These are phyloP conservation scores for Raddia distichophylla DNA, from an alignment of 176 grass and related monocot genomes.

Conservation along the genomic window DNA sequence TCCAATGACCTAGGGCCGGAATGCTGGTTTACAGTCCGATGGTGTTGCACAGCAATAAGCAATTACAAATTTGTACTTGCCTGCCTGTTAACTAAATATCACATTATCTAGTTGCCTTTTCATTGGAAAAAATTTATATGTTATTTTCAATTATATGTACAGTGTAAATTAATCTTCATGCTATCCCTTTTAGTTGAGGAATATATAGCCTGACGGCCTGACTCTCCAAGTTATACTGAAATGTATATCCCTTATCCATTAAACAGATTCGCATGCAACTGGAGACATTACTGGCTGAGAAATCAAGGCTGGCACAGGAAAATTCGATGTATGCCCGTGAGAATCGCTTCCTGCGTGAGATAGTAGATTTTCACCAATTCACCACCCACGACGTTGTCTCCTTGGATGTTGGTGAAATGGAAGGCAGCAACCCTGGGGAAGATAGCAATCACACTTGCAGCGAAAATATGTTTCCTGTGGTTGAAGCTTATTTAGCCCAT, in stretches of 20 bases:
- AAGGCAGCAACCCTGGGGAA: constrained; percentile 39
- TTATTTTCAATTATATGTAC: not conserved
- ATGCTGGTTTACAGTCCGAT: no score
- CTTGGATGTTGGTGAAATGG: constrained; percentile 35
- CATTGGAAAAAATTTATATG: not conserved
- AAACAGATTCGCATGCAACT: constrained; percentile 66
- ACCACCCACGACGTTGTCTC: constrained; percentile 38
- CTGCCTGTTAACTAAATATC: not conserved
- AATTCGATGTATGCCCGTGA: constrained; percentile 63
- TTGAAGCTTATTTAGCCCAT: constrained; percentile 42
- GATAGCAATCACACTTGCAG: not conserved
- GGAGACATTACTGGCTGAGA: constrained; percentile 63
- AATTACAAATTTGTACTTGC: not conserved
- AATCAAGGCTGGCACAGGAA: constrained; percentile 68
- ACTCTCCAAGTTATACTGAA: constrained; percentile 11
- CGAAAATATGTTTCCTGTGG: constrained; percentile 19
- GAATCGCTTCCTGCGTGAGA: constrained; percentile 66
- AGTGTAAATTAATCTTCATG: not conserved
- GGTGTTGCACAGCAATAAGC: not conserved
- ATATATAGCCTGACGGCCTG: not conserved
- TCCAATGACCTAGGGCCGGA: no score
- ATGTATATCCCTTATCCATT: not conserved
- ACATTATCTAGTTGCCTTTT: not conserved
- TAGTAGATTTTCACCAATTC: constrained; percentile 71
- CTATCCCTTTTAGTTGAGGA: not conserved